Base-by-base conservation (phyloP, 176 grass and related monocot genomes). In the Zoysia japonica region DNA sequence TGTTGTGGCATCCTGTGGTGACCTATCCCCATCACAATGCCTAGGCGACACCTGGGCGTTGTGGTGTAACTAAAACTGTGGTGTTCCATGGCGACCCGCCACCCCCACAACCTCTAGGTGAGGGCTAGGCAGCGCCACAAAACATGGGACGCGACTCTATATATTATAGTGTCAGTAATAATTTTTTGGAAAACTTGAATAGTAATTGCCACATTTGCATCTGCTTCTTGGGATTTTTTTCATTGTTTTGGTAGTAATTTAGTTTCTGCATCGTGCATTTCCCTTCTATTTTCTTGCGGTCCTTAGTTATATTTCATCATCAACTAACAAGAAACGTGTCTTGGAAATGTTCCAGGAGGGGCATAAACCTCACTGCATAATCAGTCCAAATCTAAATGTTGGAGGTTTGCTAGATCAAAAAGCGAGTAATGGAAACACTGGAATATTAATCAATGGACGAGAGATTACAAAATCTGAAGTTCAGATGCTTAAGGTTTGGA, bases 381-480 rank as follows among this genome's bases (percentile, higher is more conserved):
- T 99, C 80, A 93, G 83, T 35, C 42, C 92, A 84, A 84, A 96
- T 83, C 80, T 96, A 43, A 93, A 93, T 91, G 88, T 99, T 78
- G 90, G 90, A 57, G 92, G 92, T 7, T 51, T 3, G 46, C 69
- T 99, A 52, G 80, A 81, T 60, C 82, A 83, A 84, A 88, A 85
- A 38, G 92, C 96, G 28, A 99, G 96, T 82, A 95, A 99, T 36
- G 96, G 96, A 28, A 91, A 85, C 74, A 96, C 92, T 0, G 92
- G 96, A 44, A 91, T 99, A 76, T 79, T 92, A 65, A 93, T 99
- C 75, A 99, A 99, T 90, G 90, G 88, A 44, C 86, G 96, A 19
- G 96, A 99, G 81, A 99, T 99, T 77, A 99, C 96, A 72, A 99
- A 96, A 89, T 72, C 82, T 61, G 96, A 99, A 83, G 80, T 95